phyloP scores from a whole-genome alignment of 805 yeast species.

The Wickerhamomyces bisporus region DNA sequence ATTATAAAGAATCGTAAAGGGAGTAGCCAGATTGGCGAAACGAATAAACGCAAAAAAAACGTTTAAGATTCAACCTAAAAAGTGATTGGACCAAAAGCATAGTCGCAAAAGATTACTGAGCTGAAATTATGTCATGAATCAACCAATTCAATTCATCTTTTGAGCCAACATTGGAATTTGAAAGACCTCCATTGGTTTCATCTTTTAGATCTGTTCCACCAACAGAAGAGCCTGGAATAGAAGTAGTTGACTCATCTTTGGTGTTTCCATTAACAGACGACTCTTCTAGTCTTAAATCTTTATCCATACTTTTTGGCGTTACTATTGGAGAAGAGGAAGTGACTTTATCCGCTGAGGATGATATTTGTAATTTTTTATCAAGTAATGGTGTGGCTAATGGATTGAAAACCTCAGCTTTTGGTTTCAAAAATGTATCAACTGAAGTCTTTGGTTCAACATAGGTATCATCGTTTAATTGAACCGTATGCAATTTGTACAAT shows the following conservation, averaged over 20 bases:
- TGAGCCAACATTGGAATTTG: constrained; percentile 40
- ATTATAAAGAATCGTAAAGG: background rate
- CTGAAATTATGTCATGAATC: constrained; percentile 48
- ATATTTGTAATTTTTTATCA: background rate
- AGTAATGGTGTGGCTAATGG: constrained; percentile 2
- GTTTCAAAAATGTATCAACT: constrained; percentile 15
- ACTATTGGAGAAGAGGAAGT: background rate
- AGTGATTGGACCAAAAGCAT: no score
- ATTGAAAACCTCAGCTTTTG: constrained; percentile 8
- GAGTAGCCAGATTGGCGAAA: no score
- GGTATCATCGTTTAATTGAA: constrained; percentile 49
- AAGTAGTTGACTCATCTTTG: no score
- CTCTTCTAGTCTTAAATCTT: background rate
- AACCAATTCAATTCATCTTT: constrained; percentile 70
- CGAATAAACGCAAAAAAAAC: no score
- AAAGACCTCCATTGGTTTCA: background rate
- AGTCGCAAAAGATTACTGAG: no score
- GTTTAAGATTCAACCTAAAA: no score
- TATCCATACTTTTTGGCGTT: no score
- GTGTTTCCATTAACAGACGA: background rate
- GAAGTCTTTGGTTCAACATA: constrained; percentile 21
- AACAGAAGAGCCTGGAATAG: no score
- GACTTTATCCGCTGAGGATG: background rate
- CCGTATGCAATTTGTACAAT: constrained; percentile 41
- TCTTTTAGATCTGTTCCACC: background rate